These are phyloP conservation scores for Peniophora sp. DNA, from an alignment of 1,284 basidiomycete species.

Conservation along the genomic window DNA sequence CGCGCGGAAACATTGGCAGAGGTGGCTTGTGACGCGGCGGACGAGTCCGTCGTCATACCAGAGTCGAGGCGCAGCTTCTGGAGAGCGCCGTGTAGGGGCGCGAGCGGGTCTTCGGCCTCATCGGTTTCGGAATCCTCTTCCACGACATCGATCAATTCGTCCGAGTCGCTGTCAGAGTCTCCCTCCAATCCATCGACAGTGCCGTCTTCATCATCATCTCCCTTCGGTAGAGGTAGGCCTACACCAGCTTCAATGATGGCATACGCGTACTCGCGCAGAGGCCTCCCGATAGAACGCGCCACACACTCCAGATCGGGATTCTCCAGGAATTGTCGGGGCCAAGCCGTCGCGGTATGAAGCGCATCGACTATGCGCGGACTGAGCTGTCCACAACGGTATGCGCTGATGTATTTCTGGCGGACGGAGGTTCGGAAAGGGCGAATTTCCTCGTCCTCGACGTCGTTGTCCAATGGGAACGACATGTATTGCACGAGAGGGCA, in stretches of 20 bases:
- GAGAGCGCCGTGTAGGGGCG: conserved; percentile 62
- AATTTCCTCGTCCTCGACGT: conserved; percentile 20
- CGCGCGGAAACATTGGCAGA: conserved; percentile 15
- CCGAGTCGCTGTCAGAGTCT: conserved; percentile 36
- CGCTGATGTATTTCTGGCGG: conserved; percentile 44
- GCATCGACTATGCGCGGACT: conserved; percentile 51
- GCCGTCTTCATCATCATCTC: conserved; percentile 11
- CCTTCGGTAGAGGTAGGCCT: conserved; percentile 36
- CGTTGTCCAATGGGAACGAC: conserved; percentile 30
- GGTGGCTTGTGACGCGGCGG: conserved; percentile 16
- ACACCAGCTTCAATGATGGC: conserved; percentile 60
- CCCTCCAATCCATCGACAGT: conserved; percentile 21
- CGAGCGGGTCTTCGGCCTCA: conserved; percentile 43
- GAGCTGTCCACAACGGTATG: conserved; percentile 55
- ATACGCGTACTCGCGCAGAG: conserved; percentile 61
- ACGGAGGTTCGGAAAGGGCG: conserved; percentile 23
- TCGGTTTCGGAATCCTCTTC: conserved; percentile 29
- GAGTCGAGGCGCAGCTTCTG: conserved; percentile 35
- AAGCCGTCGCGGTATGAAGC: conserved; percentile 54
- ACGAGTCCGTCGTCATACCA: conserved; percentile 22
- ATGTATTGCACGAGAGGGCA: conserved; percentile 48
- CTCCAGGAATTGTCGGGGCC: conserved; percentile 69
- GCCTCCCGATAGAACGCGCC: conserved; percentile 48
- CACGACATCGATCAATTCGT: conserved; percentile 58
- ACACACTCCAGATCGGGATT: conserved; percentile 66